Conservation (phyloP, 2,329 filamentous ascomycete species). For the Rhynchosporium agropyri region DNA sequence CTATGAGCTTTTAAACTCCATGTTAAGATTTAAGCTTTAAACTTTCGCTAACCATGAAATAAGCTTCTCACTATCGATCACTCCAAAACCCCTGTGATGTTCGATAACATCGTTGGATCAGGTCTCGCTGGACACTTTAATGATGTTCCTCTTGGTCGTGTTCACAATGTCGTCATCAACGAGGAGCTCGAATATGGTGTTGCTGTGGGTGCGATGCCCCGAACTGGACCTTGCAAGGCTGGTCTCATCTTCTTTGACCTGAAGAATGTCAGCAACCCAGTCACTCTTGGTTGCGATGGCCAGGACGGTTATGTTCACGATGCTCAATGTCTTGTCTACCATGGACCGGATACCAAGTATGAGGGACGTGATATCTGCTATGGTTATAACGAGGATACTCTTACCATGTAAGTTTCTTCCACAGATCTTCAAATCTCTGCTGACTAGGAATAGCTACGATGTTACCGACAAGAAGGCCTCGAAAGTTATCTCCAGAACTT, state of each 20-base stretch:
- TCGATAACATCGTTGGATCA: slow-evolving; percentile 40
- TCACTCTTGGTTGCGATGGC: slow-evolving; percentile 50
- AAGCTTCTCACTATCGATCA: slow-evolving; percentile 47
- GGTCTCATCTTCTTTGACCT: slow-evolving; percentile 56
- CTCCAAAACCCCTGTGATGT: slow-evolving; percentile 44
- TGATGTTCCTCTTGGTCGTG: slow-evolving; percentile 45
- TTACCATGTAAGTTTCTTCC: slow-evolving; percentile 28
- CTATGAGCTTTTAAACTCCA: background rate
- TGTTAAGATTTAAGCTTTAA: background rate
- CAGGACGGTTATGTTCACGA: slow-evolving; percentile 46
- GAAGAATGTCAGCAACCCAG: slow-evolving; percentile 50
- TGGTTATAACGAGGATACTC: slow-evolving; percentile 42
- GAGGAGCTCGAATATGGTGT: slow-evolving; percentile 44
- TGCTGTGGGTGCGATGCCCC: slow-evolving; percentile 45
- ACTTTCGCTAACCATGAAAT: background rate
- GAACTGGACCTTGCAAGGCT: slow-evolving; percentile 46
- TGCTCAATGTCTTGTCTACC: slow-evolving; percentile 46
- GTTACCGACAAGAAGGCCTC: slow-evolving; percentile 45
- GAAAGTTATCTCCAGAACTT: slow-evolving; percentile 51
- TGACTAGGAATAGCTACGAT: slow-evolving; percentile 45
- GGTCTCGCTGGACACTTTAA: slow-evolving; percentile 37
- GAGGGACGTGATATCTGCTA: slow-evolving; percentile 33
- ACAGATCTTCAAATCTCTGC: background rate
- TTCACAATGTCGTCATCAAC: slow-evolving; percentile 49
- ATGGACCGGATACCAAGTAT: slow-evolving; percentile 33